A percentile compares a stretch with the other conserved stretches of the same genome.
Conservation (phyloP, 2,329 filamentous ascomycete species). For the Microcera coccophila region DNA sequence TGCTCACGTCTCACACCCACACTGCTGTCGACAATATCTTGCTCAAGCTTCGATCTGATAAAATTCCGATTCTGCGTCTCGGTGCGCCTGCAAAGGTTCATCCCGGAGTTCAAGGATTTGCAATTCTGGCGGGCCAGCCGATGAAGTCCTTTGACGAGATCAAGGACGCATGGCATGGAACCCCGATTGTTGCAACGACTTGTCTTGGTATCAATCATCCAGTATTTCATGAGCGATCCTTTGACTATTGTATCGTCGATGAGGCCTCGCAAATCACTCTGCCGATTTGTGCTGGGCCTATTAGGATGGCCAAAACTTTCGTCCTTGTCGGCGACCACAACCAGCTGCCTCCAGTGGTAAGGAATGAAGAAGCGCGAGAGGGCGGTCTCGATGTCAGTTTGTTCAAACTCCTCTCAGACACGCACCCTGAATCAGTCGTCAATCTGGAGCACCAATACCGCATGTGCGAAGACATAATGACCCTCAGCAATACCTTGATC, state of each 20-base stretch:
- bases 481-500: slow-evolving; percentile 85
- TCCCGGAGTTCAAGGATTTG: slow-evolving; percentile 81
- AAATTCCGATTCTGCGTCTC: slow-evolving; percentile 76
- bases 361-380: slow-evolving; percentile 80
- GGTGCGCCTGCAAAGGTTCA: slow-evolving; percentile 84
- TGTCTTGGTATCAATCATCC: slow-evolving; percentile 89
- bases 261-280: slow-evolving; percentile 97
- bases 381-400: slow-evolving; percentile 89
- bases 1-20: slow-evolving; percentile 94
- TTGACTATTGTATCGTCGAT: slow-evolving; percentile 98
- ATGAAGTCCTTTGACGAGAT: slow-evolving; percentile 80
- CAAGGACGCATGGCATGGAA: slow-evolving; percentile 75
- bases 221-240: slow-evolving; percentile 81
- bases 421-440: slow-evolving; percentile 81
- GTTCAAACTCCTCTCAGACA: slow-evolving; percentile 89
- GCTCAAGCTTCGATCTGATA: slow-evolving; percentile 78
- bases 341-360: slow-evolving; percentile 88
- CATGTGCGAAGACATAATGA: slow-evolving; percentile 98
- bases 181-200: slow-evolving; percentile 88
- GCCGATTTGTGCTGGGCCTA: slow-evolving; percentile 89
- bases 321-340: slow-evolving; percentile 96
- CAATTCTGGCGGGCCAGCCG: slow-evolving; percentile 68
- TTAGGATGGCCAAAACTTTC: slow-evolving; percentile 88
- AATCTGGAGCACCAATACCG: slow-evolving; percentile 95
- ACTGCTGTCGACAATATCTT: slow-evolving; percentile 98